A percentile compares a stretch with the other conserved stretches of the same genome.
phyloP scores from a whole-genome alignment of 2,329 filamentous ascomycete species.

The Metarhizium anisopliae region DNA sequence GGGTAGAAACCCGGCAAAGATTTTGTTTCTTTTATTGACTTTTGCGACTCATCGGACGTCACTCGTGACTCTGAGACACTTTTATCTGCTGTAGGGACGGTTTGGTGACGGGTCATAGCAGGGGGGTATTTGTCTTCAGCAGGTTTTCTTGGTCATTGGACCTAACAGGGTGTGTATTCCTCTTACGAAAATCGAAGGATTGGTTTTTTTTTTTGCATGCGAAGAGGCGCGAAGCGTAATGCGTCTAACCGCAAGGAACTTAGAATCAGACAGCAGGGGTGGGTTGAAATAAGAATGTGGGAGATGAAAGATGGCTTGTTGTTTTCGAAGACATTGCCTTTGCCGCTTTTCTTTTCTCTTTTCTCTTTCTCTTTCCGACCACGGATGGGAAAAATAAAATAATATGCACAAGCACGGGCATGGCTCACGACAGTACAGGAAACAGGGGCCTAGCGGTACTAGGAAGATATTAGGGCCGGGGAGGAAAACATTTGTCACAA shows the following conservation, averaged over 20 bases:
- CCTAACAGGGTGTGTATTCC: background rate
- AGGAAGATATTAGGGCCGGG: background rate
- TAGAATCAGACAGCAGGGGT: background rate
- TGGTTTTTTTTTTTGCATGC: background rate
- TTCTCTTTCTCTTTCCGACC: background rate
- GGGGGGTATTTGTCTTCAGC: background rate
- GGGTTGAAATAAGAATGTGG: background rate
- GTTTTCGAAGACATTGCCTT: background rate
- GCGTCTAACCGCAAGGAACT: background rate
- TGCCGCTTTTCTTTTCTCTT: background rate
- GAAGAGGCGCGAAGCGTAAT: background rate
- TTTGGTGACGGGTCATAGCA: background rate
- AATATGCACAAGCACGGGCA: slow-evolving; percentile 5
- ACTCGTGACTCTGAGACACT: background rate
- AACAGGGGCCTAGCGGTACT: background rate
- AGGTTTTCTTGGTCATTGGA: background rate
- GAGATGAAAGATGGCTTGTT: background rate
- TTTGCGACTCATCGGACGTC: background rate
- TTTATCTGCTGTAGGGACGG: background rate
- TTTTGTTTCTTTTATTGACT: background rate
- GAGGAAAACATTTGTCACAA: background rate
- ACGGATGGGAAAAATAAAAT: slow-evolving; percentile 4
- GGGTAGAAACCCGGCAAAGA: background rate
- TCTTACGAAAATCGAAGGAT: background rate
- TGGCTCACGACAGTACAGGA: background rate